Evolutionary conservation across 495 filamentous ascomycete species (phyloP).

Genomic region (Hypomontagnella submonticulosa): DNA sequence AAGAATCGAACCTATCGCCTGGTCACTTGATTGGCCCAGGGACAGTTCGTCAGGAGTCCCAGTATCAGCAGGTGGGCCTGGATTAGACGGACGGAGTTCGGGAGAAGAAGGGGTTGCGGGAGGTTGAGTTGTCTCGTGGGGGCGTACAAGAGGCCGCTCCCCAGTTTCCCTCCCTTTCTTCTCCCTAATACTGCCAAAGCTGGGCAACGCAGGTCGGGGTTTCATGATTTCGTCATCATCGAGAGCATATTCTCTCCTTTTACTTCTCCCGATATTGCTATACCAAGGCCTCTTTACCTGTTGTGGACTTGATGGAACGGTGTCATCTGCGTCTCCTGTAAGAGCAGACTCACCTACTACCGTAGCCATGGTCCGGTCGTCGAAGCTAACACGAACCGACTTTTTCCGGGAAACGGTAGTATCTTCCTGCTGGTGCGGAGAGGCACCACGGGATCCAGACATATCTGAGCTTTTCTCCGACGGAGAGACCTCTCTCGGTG

Average conservation of each 20-base stretch:
- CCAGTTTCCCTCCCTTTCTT: slow-evolving; percentile 54
- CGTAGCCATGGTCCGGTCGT: slow-evolving; percentile 67
- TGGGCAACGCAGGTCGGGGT: slow-evolving; percentile 80
- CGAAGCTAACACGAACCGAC: slow-evolving; percentile 84
- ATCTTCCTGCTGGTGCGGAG: slow-evolving; percentile 62
- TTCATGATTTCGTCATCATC: slow-evolving; percentile 77
- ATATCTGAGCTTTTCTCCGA: slow-evolving; percentile 56
- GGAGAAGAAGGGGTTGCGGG: slow-evolving; percentile 35
- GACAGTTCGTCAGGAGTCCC: slow-evolving; percentile 42
- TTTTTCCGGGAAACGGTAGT: slow-evolving; percentile 69
- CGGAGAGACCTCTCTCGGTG: slow-evolving; percentile 58
- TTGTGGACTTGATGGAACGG: slow-evolving; percentile 62
- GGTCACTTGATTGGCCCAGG: slow-evolving; percentile 69
- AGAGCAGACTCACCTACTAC: slow-evolving; percentile 70
- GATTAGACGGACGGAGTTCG: slow-evolving; percentile 36
- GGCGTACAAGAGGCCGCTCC: slow-evolving; percentile 65
- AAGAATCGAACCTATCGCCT: slow-evolving; percentile 70
- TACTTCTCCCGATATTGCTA: slow-evolving; percentile 62
- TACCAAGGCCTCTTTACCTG: slow-evolving; percentile 64
- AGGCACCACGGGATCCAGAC: slow-evolving; percentile 42
- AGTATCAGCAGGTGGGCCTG: slow-evolving; percentile 31
- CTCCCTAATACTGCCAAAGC: slow-evolving; percentile 82
- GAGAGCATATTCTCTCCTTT: slow-evolving; percentile 56
- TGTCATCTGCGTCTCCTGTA: slow-evolving; percentile 61
- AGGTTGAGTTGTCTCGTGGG: slow-evolving; percentile 50